These are phyloP conservation scores for Achlya hypogyna DNA, from an alignment of 352 stramenopile species.

Conservation along the genomic window DNA sequence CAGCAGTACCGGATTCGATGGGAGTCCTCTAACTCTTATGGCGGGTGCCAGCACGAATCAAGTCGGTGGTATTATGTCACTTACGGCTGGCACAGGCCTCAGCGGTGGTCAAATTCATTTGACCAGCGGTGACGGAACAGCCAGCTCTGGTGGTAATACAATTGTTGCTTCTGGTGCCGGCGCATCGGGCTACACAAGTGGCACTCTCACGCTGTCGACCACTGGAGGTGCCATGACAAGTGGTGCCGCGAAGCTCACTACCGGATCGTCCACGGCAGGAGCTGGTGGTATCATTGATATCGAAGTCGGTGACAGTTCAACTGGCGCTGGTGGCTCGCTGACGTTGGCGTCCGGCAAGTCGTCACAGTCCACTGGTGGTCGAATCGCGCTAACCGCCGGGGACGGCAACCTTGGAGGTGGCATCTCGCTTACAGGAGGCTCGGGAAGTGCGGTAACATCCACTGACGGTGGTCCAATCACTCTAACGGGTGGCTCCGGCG, in stretches of 20 bases:
- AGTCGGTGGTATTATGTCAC: neutral
- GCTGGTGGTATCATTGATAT: conserved; percentile 2
- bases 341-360: neutral
- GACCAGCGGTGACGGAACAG: neutral
- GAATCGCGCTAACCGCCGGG: neutral
- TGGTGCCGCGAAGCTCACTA: neutral
- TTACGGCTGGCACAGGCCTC: neutral
- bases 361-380: neutral
- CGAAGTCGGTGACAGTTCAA: conserved; percentile 2
- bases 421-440: neutral
- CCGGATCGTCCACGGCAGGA: conserved; percentile 5
- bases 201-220: conserved; percentile 2
- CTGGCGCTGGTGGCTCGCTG: neutral
- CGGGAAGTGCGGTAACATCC: neutral
- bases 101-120: neutral
- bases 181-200: conserved; percentile 3
- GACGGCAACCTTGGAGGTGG: conserved; percentile 8
- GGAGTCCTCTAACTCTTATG: neutral
- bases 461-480: neutral
- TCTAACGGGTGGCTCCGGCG: conserved; percentile 19
- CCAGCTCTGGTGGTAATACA: neutral
- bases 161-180: neutral
- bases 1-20: neutral
- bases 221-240: conserved; percentile 2
- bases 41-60: conserved; percentile 10